Percentiles rank a stretch among this genome's conserved stretches.
Evolutionary conservation across 192 early-diverging fungal species (phyloP).

Genomic region (Backusella australiensis): DNA sequence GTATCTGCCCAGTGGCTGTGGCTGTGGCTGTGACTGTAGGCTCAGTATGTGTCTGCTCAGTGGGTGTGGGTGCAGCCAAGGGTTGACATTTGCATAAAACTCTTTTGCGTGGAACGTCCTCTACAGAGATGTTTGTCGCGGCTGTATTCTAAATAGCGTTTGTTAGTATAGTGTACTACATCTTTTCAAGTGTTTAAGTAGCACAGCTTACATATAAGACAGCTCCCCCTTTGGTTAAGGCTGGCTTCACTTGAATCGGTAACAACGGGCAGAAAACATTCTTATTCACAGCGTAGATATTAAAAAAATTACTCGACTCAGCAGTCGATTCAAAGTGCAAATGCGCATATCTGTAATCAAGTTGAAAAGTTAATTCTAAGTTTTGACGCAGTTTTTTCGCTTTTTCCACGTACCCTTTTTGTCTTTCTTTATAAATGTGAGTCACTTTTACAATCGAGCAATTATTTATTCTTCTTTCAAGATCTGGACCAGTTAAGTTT

Average conservation of each 20-base stretch:
- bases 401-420: constrained; percentile 11
- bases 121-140: constrained; percentile 12
- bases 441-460: background rate
- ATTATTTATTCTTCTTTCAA: constrained; percentile 1
- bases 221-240: background rate
- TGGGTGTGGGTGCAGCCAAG: no score
- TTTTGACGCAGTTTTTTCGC: constrained; percentile 15
- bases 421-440: background rate
- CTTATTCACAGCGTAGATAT: constrained; percentile 11
- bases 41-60: constrained; percentile 5
- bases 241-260: constrained; percentile 14
- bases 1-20: no score
- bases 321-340: background rate
- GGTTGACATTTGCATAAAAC: constrained; percentile 15
- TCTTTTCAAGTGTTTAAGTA: constrained; percentile 16
- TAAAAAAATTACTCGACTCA: constrained; percentile 12
- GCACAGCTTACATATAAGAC: constrained; percentile 15
- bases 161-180: constrained; percentile 12
- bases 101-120: constrained; percentile 6
- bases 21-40: no score
- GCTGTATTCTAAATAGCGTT: constrained; percentile 13
- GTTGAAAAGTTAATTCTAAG: constrained; percentile 21
- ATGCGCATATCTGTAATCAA: constrained; percentile 12
- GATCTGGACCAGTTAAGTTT: background rate
- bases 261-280: background rate